Conservation (phyloP, 2,329 filamentous ascomycete genomes). For the Beauveria sp. region DNA sequence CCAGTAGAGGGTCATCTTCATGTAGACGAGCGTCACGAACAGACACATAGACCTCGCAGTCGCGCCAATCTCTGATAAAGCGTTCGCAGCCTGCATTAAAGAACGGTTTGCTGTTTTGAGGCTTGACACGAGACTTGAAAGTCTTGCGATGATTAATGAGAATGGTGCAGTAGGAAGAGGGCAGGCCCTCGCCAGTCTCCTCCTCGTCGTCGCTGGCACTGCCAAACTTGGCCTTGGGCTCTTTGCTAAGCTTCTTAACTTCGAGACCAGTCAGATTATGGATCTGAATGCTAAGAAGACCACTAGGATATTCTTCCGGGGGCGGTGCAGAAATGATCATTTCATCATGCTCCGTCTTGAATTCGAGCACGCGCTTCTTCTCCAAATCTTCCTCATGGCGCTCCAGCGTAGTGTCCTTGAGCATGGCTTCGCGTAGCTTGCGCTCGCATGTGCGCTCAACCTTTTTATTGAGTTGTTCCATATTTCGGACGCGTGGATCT, state of each 20-base stretch:
- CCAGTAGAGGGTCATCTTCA: slow-evolving; percentile 62
- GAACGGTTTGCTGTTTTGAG: slow-evolving; percentile 70
- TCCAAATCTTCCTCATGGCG: slow-evolving; percentile 55
- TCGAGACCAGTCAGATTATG: slow-evolving; percentile 67
- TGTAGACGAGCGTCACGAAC: slow-evolving; percentile 61
- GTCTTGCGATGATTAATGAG: slow-evolving; percentile 64
- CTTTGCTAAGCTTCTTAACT: slow-evolving; percentile 51
- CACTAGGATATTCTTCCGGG: slow-evolving; percentile 51
- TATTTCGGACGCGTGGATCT: slow-evolving; percentile 47
- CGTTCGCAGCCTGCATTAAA: slow-evolving; percentile 71
- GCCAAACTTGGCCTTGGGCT: slow-evolving; percentile 36
- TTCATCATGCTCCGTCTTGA: slow-evolving; percentile 50
- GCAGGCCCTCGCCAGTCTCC: slow-evolving; percentile 56
- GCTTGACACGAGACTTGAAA: slow-evolving; percentile 67
- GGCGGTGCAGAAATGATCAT: slow-evolving; percentile 64
- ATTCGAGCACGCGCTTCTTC: slow-evolving; percentile 61
- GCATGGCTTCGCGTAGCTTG: slow-evolving; percentile 57
- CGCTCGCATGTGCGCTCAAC: slow-evolving; percentile 45
- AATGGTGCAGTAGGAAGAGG: slow-evolving; percentile 64
- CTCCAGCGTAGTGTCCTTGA: slow-evolving; percentile 34
- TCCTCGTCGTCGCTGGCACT: slow-evolving; percentile 48
- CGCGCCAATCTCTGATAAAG: slow-evolving; percentile 61
- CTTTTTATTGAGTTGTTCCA: slow-evolving; percentile 51
- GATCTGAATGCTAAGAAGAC: slow-evolving; percentile 62
- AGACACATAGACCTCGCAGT: slow-evolving; percentile 58